phyloP scores from a whole-genome alignment of 2,329 filamentous ascomycete genomes.

The Colletotrichum magnum region DNA sequence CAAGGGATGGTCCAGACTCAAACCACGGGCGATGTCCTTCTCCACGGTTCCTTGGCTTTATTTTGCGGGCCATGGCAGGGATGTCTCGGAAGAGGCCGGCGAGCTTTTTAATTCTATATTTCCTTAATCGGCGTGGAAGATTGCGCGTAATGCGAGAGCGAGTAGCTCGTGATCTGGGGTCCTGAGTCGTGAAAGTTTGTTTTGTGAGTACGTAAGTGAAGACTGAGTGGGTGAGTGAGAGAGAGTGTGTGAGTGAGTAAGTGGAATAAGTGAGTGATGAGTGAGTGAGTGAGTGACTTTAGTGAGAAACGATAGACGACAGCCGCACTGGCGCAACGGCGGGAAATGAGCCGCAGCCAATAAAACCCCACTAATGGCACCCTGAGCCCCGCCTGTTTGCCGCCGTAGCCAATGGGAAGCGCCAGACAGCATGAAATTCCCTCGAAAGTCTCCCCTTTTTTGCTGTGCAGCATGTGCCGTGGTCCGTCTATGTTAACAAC shows the following conservation, averaged over 20 bases:
- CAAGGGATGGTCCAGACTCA: background rate
- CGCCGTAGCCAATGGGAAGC: background rate
- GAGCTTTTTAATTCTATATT: constrained; percentile 1
- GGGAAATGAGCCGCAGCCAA: constrained; percentile 4
- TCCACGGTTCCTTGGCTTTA: constrained; percentile 22
- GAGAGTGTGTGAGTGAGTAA: too few relatives aligned
- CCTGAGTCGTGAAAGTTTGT: constrained; percentile 13
- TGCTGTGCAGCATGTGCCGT: background rate
- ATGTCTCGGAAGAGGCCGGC: background rate
- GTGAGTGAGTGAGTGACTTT: background rate
- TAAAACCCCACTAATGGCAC: background rate
- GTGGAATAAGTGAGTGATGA: too few relatives aligned
- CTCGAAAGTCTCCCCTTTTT: too few relatives aligned
- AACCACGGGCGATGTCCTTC: background rate
- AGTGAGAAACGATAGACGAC: constrained; percentile 5
- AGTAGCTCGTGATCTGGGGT: background rate
- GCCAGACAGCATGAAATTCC: too few relatives aligned
- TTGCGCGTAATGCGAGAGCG: constrained; percentile 3
- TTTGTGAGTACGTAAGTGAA: too few relatives aligned
- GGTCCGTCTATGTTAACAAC: background rate
- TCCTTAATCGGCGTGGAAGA: background rate
- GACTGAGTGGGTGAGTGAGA: too few relatives aligned
- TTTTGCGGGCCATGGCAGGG: constrained; percentile 21
- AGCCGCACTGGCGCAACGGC: background rate
- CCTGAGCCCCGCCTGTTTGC: background rate